Base-by-base conservation (phyloP, 768 basidiomycete species). In the Baorangia bicolor region DNA sequence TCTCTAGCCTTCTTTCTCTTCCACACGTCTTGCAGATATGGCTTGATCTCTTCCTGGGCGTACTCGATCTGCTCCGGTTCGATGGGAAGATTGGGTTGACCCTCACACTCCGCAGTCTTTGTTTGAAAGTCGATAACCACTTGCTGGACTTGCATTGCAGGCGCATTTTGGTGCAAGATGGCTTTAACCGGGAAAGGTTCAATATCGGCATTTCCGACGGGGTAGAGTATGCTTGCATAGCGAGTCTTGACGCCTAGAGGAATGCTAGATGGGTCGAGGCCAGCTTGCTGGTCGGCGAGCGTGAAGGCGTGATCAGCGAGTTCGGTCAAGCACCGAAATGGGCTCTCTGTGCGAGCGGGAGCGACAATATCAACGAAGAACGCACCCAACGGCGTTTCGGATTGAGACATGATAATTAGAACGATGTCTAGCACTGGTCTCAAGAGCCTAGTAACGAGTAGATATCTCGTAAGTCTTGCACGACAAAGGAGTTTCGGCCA, bases 301-400 rank as follows among this genome's bases (percentile, higher is more conserved):
- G 37, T n/a, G 30, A 66, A 66, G n/a, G 57, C 66, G 23, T 35
- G 56, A 46, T 62, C 60, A 38, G 57, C 57, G 34, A 66, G 66
- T 20, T 65, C 60, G 1, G 56, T 46, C n/a, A 66, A 49, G 45
- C 33, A 41, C 3, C 23, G 59, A 39, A 67, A 59, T 0, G 49
- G 35, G 33, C 39, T 28, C 13, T 55, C 55, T 4, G 31, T 35
- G 31, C 30, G 50, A 2, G 41, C 28, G 2, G 61, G 51, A 2
- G 53, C 27, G 43, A 47, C 27, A 25, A 65, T 61, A 14, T 61
- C 49, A 20, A 66, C 45, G 12, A 66, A 45, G 45, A 66, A 51
- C 23, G 53, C 55, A 12, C 51, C 56, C 47, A 62, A 21, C 20
- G 51, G 48, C 2, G 30, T 49, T 14, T 57, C 58, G 8, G 51